Evolutionary conservation across 2,329 filamentous ascomycete genomes (phyloP).

Genomic region (Neofusicoccum laricinum): DNA sequence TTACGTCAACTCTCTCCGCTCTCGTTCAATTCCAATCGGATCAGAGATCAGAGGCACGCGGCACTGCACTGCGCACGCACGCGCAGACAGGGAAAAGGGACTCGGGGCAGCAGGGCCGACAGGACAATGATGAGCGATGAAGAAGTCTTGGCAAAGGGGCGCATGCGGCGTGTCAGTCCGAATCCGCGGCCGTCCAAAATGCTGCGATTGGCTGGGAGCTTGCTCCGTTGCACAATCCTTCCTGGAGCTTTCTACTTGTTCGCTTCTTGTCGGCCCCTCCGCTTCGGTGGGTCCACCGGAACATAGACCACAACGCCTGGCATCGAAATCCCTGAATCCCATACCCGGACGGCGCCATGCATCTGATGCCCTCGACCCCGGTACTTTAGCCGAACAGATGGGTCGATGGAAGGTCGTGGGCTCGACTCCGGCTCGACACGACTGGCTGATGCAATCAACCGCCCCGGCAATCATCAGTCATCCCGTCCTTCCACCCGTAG

Average conservation of each 20-base stretch:
- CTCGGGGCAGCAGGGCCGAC: not conserved
- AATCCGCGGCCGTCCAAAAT: not conserved
- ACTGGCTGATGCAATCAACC: not conserved
- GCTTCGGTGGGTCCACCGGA: not conserved
- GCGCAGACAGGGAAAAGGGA: not conserved
- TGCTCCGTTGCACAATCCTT: not conserved
- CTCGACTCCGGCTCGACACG: not conserved
- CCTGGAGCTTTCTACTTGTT: not conserved
- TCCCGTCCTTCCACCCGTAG: not conserved
- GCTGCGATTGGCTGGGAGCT: not conserved
- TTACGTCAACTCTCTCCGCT: not conserved
- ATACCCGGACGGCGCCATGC: not conserved
- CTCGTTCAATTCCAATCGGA: not conserved
- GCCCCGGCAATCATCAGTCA: not conserved
- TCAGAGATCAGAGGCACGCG: not conserved
- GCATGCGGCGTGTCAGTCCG: not conserved
- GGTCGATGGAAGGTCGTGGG: not conserved
- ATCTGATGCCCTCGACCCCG: not conserved
- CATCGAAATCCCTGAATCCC: not conserved
- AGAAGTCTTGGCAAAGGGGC: not conserved
- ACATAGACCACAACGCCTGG: not conserved
- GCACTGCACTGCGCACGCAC: not conserved
- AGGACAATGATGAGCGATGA: not conserved
- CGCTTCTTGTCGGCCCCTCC: not conserved
- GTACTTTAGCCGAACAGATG: constrained; percentile 6